Base-by-base conservation (phyloP, 2,329 filamentous ascomycete genomes). In the Helicocarpus griseus region DNA sequence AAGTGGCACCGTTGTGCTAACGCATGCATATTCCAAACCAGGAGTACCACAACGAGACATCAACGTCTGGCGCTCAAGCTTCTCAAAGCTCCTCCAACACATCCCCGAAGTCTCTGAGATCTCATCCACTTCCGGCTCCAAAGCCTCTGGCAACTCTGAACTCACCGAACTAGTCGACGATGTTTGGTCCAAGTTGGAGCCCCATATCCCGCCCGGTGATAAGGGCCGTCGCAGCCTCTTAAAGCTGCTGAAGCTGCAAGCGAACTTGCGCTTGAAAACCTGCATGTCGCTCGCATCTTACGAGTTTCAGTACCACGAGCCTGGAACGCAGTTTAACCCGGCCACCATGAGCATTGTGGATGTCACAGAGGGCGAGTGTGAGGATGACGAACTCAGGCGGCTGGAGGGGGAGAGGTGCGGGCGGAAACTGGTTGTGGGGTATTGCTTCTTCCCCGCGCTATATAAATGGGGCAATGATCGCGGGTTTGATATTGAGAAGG, bases 391-490 rank as follows among this genome's bases (percentile, higher is more conserved):
- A 36, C 45, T 47, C 9, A 29, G 26, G 6, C 29, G 31, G 14
- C 45, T 47, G 2, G 45, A 36, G 4, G 36, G 31, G n/a, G 45
- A 47, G 17, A 47, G 45, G 8, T 26, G 31, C 4, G 45, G 45
- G 13, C 29, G 29, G 9, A 36, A 36, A 22, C 45, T 47, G n/a
- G 29, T 47, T 13, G 45, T 47, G 19, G 45, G 45, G 14, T 47
- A 24, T 26, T 47, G 45, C 31, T 47, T 47, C 21, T 47, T 47
- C n/a, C 45, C 45, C 8, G 45, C 45, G 6, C 45, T 47, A 17
- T 24, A 35, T 47, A 47, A 47, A 47, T 47, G 45, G 45, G 45
- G 45, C 19, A 47, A 47, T 47, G 45, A 47, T 19, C 45, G 45
- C 17, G 45, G 45, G 21, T 47, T 47, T 22, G 45, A 47, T 26